Base-by-base conservation (phyloP, 768 basidiomycete species). In the Tricholoma saponaceum region DNA sequence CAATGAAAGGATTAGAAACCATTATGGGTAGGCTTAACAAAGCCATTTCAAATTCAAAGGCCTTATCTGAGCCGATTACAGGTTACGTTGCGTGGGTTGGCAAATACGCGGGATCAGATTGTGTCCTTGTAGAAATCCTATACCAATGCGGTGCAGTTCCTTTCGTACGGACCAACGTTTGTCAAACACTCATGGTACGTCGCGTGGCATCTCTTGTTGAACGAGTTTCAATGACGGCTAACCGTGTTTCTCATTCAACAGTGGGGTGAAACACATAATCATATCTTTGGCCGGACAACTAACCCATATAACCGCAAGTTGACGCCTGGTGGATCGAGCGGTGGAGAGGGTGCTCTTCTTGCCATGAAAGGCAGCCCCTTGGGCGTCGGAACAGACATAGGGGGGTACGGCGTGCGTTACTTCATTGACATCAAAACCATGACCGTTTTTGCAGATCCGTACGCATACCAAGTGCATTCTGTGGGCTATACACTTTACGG, bases 261-360 rank as follows among this genome's bases (percentile, higher is more conserved):
- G 74, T 76, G 74, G 75, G 78, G 81, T 0, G 87, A 90, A 66
- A 83, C 84, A 0, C 73, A 76, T 65, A 88, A 87, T 66, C 72
- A 83, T 61, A 75, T 87, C 3, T 88, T 80, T 61, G 86, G 85
- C 2, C 76, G 83, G 1, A 86, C 87, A 5, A 61, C 74, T 28
- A 86, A 88, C 62, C 86, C 86, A 0, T 79, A 78, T 61, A 86
- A 86, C 62, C 74, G 79, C 2, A 69, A 71, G 0, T 71, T 86
- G 33, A 85, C 83, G 1, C 72, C 77, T 2, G 87, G 87, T 1
- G 87, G 87, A 2, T 86, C 84, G 0, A 83, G 81, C 1, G 87
- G 87, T 1, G 87, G 87, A 0, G 87, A 89, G 70, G 83, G 82
- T 8, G 85, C 86, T 0, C 72, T 88, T 0, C 58, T 87, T 2